A percentile compares a stretch with the other conserved stretches of the same genome.
phyloP scores from a whole-genome alignment of 1,139 yeast species.

The Hemisphaericaspora lyxosophila region DNA sequence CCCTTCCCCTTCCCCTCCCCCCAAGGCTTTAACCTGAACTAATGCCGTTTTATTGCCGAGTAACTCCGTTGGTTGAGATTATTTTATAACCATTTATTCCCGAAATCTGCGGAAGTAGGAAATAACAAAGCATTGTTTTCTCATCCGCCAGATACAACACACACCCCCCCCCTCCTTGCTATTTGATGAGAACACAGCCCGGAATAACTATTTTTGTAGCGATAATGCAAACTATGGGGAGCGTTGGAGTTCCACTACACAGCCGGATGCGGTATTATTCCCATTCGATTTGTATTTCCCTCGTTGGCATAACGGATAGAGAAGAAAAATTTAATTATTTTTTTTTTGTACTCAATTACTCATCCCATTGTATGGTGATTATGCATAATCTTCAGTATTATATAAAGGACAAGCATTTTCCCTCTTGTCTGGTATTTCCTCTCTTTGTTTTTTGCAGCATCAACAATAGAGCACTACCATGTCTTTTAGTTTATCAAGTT shows the following conservation, averaged over 20 bases:
- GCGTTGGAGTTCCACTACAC: not conserved
- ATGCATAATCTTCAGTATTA: not conserved
- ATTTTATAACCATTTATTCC: not conserved
- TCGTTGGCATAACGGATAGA: not conserved
- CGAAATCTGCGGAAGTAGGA: not conserved
- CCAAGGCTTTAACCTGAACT: too few relatives aligned
- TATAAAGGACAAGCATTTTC: not conserved
- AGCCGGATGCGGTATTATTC: not conserved
- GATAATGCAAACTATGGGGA: too few relatives aligned
- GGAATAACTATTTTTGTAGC: too few relatives aligned
- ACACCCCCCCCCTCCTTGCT: too few relatives aligned
- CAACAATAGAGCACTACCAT: not conserved
- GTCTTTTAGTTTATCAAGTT: conserved; percentile 7
- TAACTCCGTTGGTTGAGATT: not conserved
- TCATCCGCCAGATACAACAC: too few relatives aligned
- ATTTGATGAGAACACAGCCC: too few relatives aligned
- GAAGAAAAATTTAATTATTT: too few relatives aligned
- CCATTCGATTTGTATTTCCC: not conserved
- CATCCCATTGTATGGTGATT: not conserved
- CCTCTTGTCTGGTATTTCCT: not conserved
- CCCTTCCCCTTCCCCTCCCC: too few relatives aligned
- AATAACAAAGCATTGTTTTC: not conserved
- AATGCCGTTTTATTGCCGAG: not conserved
- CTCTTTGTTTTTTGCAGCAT: not conserved
- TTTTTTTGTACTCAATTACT: not conserved